Evolutionary conservation across 306 rosid species (phyloP).

Genomic region (Abrus pulchellus): DNA sequence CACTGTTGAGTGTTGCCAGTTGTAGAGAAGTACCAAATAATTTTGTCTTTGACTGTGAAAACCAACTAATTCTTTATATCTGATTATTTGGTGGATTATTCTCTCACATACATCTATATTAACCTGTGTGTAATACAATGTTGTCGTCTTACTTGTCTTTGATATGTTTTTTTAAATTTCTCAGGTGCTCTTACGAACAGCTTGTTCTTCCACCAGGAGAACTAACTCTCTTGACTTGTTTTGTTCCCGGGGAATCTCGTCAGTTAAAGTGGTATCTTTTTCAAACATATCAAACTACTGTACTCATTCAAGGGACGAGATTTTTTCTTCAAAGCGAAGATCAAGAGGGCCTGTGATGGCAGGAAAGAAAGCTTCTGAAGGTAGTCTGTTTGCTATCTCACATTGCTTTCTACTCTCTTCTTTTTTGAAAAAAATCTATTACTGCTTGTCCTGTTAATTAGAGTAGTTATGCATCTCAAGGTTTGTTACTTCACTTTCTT

Average conservation of each 20-base stretch:
- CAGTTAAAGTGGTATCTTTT: slow-evolving; percentile 56
- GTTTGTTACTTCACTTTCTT: slow-evolving; percentile 48
- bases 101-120: neutral
- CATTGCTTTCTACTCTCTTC: slow-evolving; percentile 11
- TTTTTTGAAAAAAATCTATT: neutral
- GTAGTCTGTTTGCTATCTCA: slow-evolving; percentile 50
- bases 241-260: slow-evolving; percentile 60
- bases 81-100: slow-evolving; percentile 19
- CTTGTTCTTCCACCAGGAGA: slow-evolving; percentile 63
- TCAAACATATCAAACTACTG: slow-evolving; percentile 54
- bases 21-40: slow-evolving; percentile 2
- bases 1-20: neutral
- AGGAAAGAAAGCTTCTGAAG: slow-evolving; percentile 83
- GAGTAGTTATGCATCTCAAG: slow-evolving; percentile 14
- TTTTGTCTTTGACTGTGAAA: neutral
- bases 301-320: slow-evolving; percentile 58
- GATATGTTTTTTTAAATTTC: slow-evolving; percentile 41
- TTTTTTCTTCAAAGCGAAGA: slow-evolving; percentile 80
- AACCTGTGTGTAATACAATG: slow-evolving; percentile 7
- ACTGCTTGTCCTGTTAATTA: slow-evolving; percentile 36
- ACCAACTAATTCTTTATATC: slow-evolving; percentile 10
- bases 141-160: slow-evolving; percentile 1
- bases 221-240: slow-evolving; percentile 58
- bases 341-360: slow-evolving; percentile 94
- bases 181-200: slow-evolving; percentile 72